Percentiles rank a stretch among this genome's conserved stretches.
Conservation (phyloP, 208 protist genomes). For the Crithidia brevicula region DNA sequence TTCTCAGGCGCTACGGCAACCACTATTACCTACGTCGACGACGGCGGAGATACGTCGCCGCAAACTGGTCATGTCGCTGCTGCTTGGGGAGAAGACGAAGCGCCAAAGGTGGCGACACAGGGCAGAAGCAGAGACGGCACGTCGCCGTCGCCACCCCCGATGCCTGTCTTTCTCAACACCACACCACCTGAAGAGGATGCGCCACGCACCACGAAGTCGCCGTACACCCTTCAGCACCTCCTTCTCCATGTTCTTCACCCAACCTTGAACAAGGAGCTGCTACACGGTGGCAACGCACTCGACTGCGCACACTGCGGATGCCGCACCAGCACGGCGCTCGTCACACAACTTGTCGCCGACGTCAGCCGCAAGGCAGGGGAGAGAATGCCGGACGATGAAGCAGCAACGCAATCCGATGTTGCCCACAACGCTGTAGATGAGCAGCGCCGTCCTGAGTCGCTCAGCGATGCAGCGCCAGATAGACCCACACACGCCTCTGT, state of each 20-base stretch:
- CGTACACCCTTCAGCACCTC: slow-evolving; percentile 47
- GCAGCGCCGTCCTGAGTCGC: too few relatives aligned
- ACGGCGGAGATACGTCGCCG: not conserved
- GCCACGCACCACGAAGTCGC: too few relatives aligned
- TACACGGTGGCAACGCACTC: slow-evolving; percentile 58
- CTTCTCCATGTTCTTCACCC: slow-evolving; percentile 49
- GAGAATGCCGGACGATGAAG: too few relatives aligned
- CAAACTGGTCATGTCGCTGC: not conserved
- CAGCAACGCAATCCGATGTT: too few relatives aligned
- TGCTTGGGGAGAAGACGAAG: not conserved
- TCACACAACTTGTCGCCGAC: slow-evolving; percentile 37
- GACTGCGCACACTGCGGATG: slow-evolving; percentile 52
- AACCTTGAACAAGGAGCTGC: slow-evolving; percentile 38
- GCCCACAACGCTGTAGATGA: too few relatives aligned
- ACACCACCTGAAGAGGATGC: too few relatives aligned
- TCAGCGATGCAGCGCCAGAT: too few relatives aligned
- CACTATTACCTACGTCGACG: slow-evolving; percentile 18
- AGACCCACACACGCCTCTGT: not conserved
- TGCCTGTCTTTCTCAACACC: not conserved
- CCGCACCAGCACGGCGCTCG: slow-evolving; percentile 41
- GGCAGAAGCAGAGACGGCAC: not conserved
- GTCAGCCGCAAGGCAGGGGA: not conserved
- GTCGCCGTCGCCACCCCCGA: not conserved
- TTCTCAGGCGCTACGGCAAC: slow-evolving; percentile 26
- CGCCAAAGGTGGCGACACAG: not conserved